Conservation (phyloP, 306 rosid genomes). For the Rubus parviflorus region DNA sequence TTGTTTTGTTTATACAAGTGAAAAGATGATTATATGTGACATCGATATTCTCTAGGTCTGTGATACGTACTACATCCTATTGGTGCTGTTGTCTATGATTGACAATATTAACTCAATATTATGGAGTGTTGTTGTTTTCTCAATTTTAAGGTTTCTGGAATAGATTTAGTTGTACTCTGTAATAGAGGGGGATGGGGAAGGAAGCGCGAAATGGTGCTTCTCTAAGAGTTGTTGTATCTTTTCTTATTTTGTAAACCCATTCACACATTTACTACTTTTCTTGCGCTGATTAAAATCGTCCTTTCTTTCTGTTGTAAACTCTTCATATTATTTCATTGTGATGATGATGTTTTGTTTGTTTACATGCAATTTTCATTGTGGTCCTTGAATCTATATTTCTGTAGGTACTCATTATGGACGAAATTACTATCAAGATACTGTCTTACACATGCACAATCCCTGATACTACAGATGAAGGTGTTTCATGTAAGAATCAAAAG, state of each 20-base stretch:
- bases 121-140: too few species aligned
- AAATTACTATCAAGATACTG: constrained; percentile 85
- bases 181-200: neutral
- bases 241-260: neutral
- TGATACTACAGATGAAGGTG: constrained; percentile 89
- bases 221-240: neutral
- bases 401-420: constrained; percentile 95
- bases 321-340: neutral
- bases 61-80: too few species aligned
- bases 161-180: neutral
- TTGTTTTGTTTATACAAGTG: too few species aligned
- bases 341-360: too few species aligned
- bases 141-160: neutral
- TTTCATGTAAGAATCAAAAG: constrained; percentile 69
- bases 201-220: neutral
- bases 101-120: neutral
- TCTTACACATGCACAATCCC: constrained; percentile 93
- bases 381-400: constrained; percentile 32
- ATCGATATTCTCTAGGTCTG: too few species aligned
- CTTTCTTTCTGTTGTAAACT: too few species aligned
- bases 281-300: too few species aligned
- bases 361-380: constrained; percentile 15
- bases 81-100: neutral
- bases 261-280: too few species aligned
- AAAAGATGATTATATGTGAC: too few species aligned